phyloP scores from a whole-genome alignment of 441 rosid genomes.

The Jatropha multifida region DNA sequence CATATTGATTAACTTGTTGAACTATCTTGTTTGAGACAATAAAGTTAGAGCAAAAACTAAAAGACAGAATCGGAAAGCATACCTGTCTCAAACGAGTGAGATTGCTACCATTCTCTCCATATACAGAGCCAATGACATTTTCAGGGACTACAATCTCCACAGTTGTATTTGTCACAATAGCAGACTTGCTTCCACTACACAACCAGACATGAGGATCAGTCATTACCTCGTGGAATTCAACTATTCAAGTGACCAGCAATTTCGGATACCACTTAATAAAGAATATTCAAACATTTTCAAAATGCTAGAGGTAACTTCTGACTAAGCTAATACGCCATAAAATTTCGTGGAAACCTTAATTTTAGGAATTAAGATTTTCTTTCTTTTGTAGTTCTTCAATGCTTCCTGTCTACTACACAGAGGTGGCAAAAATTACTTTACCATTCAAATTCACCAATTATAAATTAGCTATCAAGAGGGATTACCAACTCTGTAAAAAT shows the following conservation, averaged over 20 bases:
- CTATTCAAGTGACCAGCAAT: background rate
- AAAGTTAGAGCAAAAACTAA: background rate
- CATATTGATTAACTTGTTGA: background rate
- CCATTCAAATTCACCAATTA: background rate
- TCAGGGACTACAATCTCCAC: conserved; percentile 83
- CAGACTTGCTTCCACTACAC: conserved; percentile 74
- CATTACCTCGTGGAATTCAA: conserved; percentile 12
- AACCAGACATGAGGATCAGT: conserved; percentile 22
- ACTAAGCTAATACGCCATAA: conserved; percentile 2
- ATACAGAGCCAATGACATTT: conserved; percentile 64
- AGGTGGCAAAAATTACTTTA: background rate
- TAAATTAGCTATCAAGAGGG: background rate
- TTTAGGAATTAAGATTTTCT: background rate
- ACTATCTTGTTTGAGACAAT: background rate
- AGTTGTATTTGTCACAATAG: conserved; percentile 78
- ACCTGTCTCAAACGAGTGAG: conserved; percentile 86
- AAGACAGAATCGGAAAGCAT: conserved; percentile 9
- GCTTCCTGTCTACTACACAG: background rate
- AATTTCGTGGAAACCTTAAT: background rate
- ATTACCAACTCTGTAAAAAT: background rate
- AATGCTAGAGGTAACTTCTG: background rate
- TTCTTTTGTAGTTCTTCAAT: background rate
- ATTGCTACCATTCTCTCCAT: conserved; percentile 78
- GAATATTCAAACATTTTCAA: background rate
- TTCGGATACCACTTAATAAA: background rate